These are phyloP conservation scores for Sedum album DNA, from an alignment of 164 flowering plant genomes.

Conservation along the genomic window DNA sequence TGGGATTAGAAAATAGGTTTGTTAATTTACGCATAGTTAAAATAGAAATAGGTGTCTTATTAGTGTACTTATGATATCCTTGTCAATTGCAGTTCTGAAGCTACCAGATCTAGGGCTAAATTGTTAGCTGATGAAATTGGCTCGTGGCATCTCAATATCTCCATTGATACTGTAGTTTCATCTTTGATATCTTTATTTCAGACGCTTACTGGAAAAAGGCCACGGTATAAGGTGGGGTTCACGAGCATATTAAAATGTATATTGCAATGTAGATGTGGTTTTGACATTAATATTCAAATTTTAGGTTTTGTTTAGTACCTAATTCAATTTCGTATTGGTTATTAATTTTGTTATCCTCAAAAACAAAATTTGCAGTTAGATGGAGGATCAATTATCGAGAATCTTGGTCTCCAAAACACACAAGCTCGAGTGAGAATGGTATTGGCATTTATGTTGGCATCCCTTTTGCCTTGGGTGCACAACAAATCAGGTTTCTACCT, in stretches of 20 bases:
- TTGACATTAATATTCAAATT: background rate
- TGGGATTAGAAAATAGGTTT: constrained; percentile 97
- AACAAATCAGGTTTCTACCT: constrained; percentile 84
- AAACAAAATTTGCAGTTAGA: constrained; percentile 46
- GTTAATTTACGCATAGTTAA: constrained; percentile 2
- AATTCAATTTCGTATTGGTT: too few relatives aligned
- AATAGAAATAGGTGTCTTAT: background rate
- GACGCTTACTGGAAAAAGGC: constrained; percentile 82
- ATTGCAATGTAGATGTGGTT: background rate
- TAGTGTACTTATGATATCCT: background rate
- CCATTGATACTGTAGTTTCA: constrained; percentile 74
- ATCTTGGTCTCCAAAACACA: constrained; percentile 87
- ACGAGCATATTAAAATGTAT: background rate
- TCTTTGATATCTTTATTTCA: constrained; percentile 73
- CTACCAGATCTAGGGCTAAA: constrained; percentile 68
- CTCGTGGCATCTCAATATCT: constrained; percentile 88
- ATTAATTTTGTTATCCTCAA: background rate
- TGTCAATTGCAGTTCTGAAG: constrained; percentile 59
- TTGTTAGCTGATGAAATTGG: constrained; percentile 86
- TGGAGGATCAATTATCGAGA: constrained; percentile 87
- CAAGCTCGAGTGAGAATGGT: constrained; percentile 98
- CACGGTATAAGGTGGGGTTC: constrained; percentile 64
- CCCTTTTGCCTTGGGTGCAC: constrained; percentile 96
- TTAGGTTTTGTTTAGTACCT: too few relatives aligned
- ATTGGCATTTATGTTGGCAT: constrained; percentile 89